phyloP scores from a whole-genome alignment of 31 red algal genomes.

The Porphyra umbilicalis region DNA sequence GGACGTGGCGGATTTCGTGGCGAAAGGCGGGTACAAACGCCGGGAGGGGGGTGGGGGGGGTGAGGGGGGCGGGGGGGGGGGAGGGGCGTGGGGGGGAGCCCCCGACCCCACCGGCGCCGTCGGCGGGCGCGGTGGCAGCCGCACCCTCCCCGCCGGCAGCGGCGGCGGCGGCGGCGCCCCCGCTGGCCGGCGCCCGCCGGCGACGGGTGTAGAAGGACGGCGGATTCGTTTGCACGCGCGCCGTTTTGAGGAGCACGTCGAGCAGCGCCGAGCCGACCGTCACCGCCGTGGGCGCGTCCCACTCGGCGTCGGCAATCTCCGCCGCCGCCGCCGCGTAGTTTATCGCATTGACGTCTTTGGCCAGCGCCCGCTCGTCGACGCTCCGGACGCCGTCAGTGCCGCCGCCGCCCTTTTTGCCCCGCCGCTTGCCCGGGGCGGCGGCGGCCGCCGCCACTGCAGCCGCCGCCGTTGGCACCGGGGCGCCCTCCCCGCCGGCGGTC shows the following conservation, averaged over 20 bases:
- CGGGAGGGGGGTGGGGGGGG: neutral
- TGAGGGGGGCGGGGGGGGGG: neutral
- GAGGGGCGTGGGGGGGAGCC: neutral
- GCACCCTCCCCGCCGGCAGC: neutral
- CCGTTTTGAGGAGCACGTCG: conserved; percentile 34
- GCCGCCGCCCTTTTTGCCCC: too few relatives aligned
- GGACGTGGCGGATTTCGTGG: conserved; percentile 23
- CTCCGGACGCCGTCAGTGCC: neutral
- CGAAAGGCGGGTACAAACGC: conserved; percentile 50
- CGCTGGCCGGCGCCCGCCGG: neutral
- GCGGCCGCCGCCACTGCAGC: too few relatives aligned
- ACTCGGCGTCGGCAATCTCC: conserved; percentile 22
- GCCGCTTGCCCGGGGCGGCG: too few relatives aligned
- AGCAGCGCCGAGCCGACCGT: conserved; percentile 53
- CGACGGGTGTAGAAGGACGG: neutral
- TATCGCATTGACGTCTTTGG: conserved; percentile 7
- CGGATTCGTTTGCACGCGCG: conserved; percentile 11
- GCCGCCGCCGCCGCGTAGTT: conserved; percentile 34
- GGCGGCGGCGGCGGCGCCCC: neutral
- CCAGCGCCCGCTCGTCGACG: neutral
- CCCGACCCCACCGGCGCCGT: neutral
- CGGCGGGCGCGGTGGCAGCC: neutral
- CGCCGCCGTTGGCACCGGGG: too few relatives aligned
- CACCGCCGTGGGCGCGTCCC: conserved; percentile 23
- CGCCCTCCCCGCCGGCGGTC: too few relatives aligned